phyloP scores from a whole-genome alignment of 148 eudicot species.

The Chenopodium formosanum region DNA sequence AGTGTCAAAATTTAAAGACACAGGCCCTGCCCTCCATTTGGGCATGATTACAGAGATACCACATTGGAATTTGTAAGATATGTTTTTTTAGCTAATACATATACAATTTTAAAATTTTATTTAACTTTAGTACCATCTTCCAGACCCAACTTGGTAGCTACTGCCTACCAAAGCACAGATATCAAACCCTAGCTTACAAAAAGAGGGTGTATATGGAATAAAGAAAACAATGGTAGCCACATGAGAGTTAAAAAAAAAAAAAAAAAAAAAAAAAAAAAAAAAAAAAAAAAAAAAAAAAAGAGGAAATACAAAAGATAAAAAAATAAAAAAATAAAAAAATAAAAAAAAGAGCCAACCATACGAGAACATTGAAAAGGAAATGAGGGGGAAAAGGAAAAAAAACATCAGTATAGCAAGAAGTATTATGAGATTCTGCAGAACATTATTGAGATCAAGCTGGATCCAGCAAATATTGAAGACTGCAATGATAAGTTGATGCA shows the following conservation, averaged over 20 bases:
- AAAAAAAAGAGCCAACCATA: neutral
- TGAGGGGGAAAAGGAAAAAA: no score
- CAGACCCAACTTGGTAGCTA: neutral
- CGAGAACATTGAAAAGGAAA: neutral
- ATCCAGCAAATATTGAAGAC: no score
- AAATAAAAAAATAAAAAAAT: neutral
- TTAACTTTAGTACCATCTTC: neutral
- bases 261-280: neutral
- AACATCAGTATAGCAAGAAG: no score
- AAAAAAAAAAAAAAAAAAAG: no score
- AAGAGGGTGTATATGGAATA: neutral
- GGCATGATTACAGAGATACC: neutral
- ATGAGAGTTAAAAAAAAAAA: neutral
- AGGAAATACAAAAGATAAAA: neutral
- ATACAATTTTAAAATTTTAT: no score
- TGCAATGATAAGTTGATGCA: no score
- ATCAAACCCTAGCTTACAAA: neutral
- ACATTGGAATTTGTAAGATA: neutral
- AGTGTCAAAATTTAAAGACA: no score
- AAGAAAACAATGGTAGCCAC: neutral
- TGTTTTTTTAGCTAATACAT: neutral
- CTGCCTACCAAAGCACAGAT: neutral
- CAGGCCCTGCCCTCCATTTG: neutral
- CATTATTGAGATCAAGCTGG: no score
- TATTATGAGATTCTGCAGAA: no score